Evolutionary conservation across 2,329 filamentous ascomycete genomes (phyloP).

Genomic region (Ceratocystis cubensis): DNA sequence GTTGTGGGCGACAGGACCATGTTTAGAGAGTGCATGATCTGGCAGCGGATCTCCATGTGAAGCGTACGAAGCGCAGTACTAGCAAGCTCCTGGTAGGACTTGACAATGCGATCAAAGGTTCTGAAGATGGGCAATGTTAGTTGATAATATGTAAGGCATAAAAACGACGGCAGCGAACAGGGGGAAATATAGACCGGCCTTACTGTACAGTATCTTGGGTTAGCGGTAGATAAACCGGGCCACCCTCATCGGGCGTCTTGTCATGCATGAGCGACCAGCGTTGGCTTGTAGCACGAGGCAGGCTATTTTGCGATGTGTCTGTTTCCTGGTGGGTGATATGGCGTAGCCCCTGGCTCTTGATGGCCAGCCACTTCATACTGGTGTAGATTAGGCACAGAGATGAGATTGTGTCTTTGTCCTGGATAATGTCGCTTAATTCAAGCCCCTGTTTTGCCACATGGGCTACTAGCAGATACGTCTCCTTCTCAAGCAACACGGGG

Average conservation of each 20-base stretch:
- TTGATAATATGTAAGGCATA: neutral
- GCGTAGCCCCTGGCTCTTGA: conserved; percentile 67
- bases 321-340: conserved; percentile 66
- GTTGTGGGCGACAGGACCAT: conserved; percentile 47
- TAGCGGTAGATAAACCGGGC: conserved; percentile 71
- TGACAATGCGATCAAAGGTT: conserved; percentile 75
- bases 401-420: conserved; percentile 74
- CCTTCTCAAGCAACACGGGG: conserved; percentile 45
- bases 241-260: conserved; percentile 45
- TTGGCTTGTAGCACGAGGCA: conserved; percentile 48
- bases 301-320: conserved; percentile 46
- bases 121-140: conserved; percentile 32
- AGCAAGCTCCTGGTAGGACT: conserved; percentile 70
- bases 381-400: conserved; percentile 83
- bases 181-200: conserved; percentile 27
- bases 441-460: conserved; percentile 49
- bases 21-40: conserved; percentile 66
- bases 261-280: conserved; percentile 75
- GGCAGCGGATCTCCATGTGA: conserved; percentile 78
- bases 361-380: conserved; percentile 94
- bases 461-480: conserved; percentile 44
- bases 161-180: neutral
- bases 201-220: conserved; percentile 73
- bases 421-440: conserved; percentile 70
- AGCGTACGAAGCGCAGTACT: conserved; percentile 69